Base-by-base conservation (phyloP, 2,329 filamentous ascomycete genomes). In the Phialophora chinensis region DNA sequence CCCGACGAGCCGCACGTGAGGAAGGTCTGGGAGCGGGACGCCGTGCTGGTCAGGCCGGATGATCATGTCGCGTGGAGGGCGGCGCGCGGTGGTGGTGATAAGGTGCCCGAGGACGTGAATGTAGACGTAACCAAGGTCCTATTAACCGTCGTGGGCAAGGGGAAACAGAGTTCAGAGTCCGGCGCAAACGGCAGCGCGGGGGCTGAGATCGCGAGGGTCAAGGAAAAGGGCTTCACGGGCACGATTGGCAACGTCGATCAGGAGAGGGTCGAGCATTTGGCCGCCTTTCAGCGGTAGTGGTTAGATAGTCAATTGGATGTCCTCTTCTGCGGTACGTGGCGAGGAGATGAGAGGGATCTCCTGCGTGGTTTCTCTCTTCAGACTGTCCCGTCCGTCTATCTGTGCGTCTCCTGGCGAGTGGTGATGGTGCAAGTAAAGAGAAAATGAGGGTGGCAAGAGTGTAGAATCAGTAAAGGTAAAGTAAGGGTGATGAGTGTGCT, bases 21-120 rank as follows among this genome's bases (percentile, higher is more conserved):
- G 6, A 54, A 55, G n/a, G 44, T 75, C n/a, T 76, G 72, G 71
- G 72, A 73, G 47, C 57, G 71, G 23, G 69, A 74, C 56, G 62
- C 70, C 14, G 73, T 76, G 5, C 63, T 76, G 1, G 66, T 76
- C 27, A 55, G 74, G 23, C 74, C 74, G 1, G 75, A 76, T 63
- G 72, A 71, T n/a, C 72, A 74, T 60, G 73, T 75, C 57, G 73
- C 71, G 1, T 77, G 75, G 75, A 53, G 73, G 14, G 17, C 54
- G 3, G 0, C 55, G 8, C n/a, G 23, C 17, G 42, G 25, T 23
- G 38, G 23, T 31, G 50, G 17, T 2, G 62, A 33, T 8, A 35
- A 2, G 17, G 20, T 25, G 23, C 23, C 27, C 20, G 31, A 42
- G 44, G 38, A n/a, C 2, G 17, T 53, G 8, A 54, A 66, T 31